These are phyloP conservation scores for Pleurostoma richardsiae DNA, from an alignment of 2,329 filamentous ascomycete species.

Conservation along the genomic window DNA sequence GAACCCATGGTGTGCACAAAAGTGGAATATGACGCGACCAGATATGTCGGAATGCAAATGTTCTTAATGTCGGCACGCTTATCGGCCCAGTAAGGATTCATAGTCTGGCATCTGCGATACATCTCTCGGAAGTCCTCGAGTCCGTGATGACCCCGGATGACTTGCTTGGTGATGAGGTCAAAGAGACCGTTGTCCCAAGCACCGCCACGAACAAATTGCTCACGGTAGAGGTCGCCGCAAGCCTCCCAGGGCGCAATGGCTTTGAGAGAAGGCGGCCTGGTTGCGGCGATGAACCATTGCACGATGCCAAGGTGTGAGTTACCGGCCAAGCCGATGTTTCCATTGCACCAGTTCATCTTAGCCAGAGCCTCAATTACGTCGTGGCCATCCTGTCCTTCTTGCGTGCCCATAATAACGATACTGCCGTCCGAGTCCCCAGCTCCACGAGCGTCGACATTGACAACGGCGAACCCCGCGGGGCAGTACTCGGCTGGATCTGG, in stretches of 20 bases:
- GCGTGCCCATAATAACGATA: conserved; percentile 13
- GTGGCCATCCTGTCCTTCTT: conserved; percentile 18
- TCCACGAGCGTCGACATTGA: conserved; percentile 21
- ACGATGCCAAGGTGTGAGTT: conserved; percentile 18
- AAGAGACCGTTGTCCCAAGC: conserved; percentile 31
- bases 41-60: conserved; percentile 26
- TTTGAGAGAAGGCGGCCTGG: conserved; percentile 8
- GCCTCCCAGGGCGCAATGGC: conserved; percentile 33
- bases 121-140: conserved; percentile 36
- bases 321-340: conserved; percentile 22
- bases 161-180: conserved; percentile 30
- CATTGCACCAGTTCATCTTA: conserved; percentile 21
- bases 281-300: conserved; percentile 12
- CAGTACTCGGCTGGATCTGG: conserved; percentile 22
- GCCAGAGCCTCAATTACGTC: conserved; percentile 20
- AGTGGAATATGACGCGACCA: conserved; percentile 23
- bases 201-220: conserved; percentile 38
- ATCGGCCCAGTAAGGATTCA: conserved; percentile 29
- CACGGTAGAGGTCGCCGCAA: conserved; percentile 37
- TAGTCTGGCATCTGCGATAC: conserved; percentile 25
- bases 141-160: conserved; percentile 23
- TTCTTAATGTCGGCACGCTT: conserved; percentile 28
- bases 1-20: conserved; percentile 28
- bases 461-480: conserved; percentile 20
- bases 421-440: conserved; percentile 17